Evolutionary conservation across 2,329 filamentous ascomycete genomes (phyloP).

Genomic region (Aspergillus fumigatiaffinis): DNA sequence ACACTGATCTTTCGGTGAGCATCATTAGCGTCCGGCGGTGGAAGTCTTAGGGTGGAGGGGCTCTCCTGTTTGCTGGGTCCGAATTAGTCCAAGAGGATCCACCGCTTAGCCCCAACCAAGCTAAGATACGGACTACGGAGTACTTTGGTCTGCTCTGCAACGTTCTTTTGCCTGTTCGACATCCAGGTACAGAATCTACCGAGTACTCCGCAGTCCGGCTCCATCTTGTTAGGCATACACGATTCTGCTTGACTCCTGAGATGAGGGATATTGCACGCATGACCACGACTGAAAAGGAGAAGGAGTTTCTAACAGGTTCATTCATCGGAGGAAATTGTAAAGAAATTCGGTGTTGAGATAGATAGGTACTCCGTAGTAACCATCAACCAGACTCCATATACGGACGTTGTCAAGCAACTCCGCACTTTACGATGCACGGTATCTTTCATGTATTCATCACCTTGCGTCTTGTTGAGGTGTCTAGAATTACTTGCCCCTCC

Average conservation of each 20-base stretch:
- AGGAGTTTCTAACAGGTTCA: neutral
- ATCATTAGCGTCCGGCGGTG: neutral
- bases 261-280: neutral
- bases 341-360: neutral
- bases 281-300: neutral
- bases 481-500: neutral
- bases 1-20: neutral
- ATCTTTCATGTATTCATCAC: neutral
- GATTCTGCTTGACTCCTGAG: neutral
- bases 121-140: neutral
- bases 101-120: neutral
- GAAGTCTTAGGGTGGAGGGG: neutral
- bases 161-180: neutral
- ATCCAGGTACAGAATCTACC: neutral
- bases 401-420: neutral
- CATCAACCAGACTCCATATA: neutral
- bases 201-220: neutral
- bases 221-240: neutral
- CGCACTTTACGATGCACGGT: neutral
- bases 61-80: neutral
- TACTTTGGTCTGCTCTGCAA: neutral
- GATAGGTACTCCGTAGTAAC: neutral
- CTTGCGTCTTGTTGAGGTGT: neutral
- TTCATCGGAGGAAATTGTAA: neutral
- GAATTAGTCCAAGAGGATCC: neutral